Percentiles rank a stretch among this genome's conserved stretches.
Conservation (phyloP, 2,329 filamentous ascomycete species). For the Huntiella moniliformis region DNA sequence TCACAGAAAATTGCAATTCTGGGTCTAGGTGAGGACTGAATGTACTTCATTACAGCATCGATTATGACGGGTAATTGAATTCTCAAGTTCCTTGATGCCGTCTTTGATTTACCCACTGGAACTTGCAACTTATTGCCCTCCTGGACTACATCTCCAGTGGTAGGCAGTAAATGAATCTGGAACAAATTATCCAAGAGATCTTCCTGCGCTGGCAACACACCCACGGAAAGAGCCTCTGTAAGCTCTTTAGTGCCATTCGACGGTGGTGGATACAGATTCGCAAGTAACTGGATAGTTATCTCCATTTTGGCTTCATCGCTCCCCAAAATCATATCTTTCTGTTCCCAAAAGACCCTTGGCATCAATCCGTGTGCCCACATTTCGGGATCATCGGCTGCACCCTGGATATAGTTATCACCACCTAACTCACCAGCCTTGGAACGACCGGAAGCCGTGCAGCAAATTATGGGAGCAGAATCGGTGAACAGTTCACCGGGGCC, state of each 20-base stretch:
- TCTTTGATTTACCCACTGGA: no score
- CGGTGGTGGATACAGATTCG: no score
- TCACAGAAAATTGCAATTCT: constrained; percentile 47
- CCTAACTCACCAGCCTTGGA: constrained; percentile 45
- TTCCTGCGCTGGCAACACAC: no score
- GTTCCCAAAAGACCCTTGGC: constrained; percentile 59
- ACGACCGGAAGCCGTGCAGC: constrained; percentile 66
- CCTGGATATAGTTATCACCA: constrained; percentile 60
- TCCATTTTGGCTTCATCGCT: constrained; percentile 44
- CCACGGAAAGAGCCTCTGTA: no score
- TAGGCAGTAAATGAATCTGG: no score
- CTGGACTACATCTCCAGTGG: no score
- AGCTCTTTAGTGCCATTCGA: no score
- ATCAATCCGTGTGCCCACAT: constrained; percentile 76
- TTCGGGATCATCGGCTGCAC: constrained; percentile 86
- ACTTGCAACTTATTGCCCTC: no score
- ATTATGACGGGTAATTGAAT: neutral
- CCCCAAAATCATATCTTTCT: constrained; percentile 40
- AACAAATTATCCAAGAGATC: no score
- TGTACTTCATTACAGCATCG: neutral
- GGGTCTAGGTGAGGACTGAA: no score
- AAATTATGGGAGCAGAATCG: constrained; percentile 53
- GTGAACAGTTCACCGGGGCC: constrained; percentile 24
- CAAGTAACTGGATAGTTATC: no score
- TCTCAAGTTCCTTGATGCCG: neutral